phyloP scores from a whole-genome alignment of 2,329 filamentous ascomycete genomes.

The Cytospora piceae region DNA sequence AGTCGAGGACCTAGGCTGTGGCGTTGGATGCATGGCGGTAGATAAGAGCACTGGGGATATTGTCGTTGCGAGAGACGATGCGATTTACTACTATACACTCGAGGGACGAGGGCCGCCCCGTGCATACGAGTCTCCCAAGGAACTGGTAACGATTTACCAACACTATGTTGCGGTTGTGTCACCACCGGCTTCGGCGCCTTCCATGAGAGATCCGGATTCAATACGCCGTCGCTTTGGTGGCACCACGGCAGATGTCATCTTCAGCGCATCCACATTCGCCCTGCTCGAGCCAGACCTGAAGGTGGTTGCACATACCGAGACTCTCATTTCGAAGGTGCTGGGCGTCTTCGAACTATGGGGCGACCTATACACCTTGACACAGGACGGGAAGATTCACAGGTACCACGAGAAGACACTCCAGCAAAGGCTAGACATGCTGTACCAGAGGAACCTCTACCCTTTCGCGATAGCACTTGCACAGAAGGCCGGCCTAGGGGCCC shows the following conservation, averaged over 20 bases:
- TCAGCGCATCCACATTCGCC: conserved; percentile 86
- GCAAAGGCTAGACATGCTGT: conserved; percentile 90
- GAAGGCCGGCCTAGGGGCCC: conserved; percentile 77
- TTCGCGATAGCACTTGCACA: conserved; percentile 91
- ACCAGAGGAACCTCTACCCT: conserved; percentile 90
- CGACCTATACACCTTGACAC: conserved; percentile 84
- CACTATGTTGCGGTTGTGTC: conserved; percentile 89
- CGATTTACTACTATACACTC: conserved; percentile 88
- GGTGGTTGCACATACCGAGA: conserved; percentile 87
- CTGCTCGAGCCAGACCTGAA: conserved; percentile 90
- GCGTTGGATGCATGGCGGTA: conserved; percentile 91
- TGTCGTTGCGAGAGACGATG: conserved; percentile 91
- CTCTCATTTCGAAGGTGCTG: conserved; percentile 78
- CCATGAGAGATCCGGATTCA: conserved; percentile 57
- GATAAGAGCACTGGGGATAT: conserved; percentile 81
- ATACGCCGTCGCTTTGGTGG: conserved; percentile 74
- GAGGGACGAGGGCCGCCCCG: conserved; percentile 86
- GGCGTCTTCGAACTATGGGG: conserved; percentile 87
- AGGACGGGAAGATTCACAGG: conserved; percentile 85
- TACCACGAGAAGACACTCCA: conserved; percentile 91
- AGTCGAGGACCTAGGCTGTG: conserved; percentile 87
- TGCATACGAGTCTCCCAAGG: conserved; percentile 91
- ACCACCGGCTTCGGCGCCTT: conserved; percentile 64
- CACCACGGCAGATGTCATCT: conserved; percentile 73
- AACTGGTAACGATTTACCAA: conserved; percentile 74